A percentile compares a stretch with the other conserved stretches of the same genome.
Evolutionary conservation across 2,329 filamentous ascomycete genomes (phyloP).

Genomic region (Penicillium sclerotigenum): DNA sequence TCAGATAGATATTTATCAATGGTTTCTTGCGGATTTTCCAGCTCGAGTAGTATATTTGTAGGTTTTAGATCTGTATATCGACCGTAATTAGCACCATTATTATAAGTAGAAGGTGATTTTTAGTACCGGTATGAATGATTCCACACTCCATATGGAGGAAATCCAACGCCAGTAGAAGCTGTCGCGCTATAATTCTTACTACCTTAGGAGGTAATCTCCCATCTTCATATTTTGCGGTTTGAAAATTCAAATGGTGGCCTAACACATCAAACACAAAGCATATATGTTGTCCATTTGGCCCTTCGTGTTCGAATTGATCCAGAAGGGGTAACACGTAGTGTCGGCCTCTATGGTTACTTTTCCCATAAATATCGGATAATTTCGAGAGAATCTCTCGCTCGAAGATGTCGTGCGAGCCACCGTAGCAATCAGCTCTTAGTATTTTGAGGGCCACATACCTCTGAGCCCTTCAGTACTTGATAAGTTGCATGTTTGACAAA

Average conservation of each 20-base stretch:
- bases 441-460: background rate
- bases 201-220: constrained; percentile 20
- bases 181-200: constrained; percentile 21
- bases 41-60: background rate
- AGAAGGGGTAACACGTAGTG: background rate
- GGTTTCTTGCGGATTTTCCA: background rate
- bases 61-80: background rate
- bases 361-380: background rate
- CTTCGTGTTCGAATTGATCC: constrained; percentile 8
- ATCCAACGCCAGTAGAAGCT: constrained; percentile 29
- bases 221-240: constrained; percentile 22
- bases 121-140: background rate
- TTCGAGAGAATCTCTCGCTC: background rate
- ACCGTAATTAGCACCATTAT: background rate
- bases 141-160: constrained; percentile 3
- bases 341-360: background rate
- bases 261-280: constrained; percentile 30
- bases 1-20: background rate
- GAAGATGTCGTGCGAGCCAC: background rate
- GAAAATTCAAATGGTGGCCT: constrained; percentile 24
- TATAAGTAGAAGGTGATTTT: background rate
- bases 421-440: background rate
- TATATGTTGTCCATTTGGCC: constrained; percentile 30
- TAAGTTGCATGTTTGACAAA: constrained; percentile 13
- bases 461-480: background rate